Evolutionary conservation across 1,139 yeast genomes (phyloP).

Genomic region (Diutina siamensis): DNA sequence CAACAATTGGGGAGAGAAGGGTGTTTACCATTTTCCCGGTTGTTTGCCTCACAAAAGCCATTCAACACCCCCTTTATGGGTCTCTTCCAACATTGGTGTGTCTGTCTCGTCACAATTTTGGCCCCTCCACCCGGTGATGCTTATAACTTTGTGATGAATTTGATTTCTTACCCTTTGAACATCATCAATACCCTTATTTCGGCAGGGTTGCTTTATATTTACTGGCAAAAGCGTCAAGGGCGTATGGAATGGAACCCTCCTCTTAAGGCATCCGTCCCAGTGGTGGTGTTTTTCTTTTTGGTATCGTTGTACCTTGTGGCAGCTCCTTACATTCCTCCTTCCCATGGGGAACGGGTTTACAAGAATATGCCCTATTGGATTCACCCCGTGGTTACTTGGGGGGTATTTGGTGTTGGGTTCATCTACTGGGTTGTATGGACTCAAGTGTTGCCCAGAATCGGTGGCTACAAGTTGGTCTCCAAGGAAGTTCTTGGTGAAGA

Average conservation of each 20-base stretch:
- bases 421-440: constrained; percentile 66
- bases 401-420: constrained; percentile 60
- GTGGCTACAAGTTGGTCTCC: constrained; percentile 47
- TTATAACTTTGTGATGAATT: constrained; percentile 35
- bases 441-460: constrained; percentile 42
- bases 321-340: constrained; percentile 78
- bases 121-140: constrained; percentile 44
- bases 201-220: constrained; percentile 28
- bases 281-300: constrained; percentile 51
- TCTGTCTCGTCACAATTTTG: constrained; percentile 33
- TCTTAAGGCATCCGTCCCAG: constrained; percentile 53
- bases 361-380: constrained; percentile 61
- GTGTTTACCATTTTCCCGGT: constrained; percentile 32
- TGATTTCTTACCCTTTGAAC: constrained; percentile 39
- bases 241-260: constrained; percentile 62
- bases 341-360: constrained; percentile 55
- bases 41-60: constrained; percentile 33
- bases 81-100: constrained; percentile 47
- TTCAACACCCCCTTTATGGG: constrained; percentile 41
- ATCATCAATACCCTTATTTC: constrained; percentile 38
- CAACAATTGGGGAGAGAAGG: constrained; percentile 42
- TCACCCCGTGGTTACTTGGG: constrained; percentile 79
- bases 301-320: constrained; percentile 60
- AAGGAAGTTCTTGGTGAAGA: constrained; percentile 54
- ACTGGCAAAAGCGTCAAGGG: constrained; percentile 41